Percentiles rank a stretch among this genome's conserved stretches.
These are phyloP conservation scores for Aurifilum marmelostoma DNA, from an alignment of 2,329 filamentous ascomycete species.

Conservation along the genomic window DNA sequence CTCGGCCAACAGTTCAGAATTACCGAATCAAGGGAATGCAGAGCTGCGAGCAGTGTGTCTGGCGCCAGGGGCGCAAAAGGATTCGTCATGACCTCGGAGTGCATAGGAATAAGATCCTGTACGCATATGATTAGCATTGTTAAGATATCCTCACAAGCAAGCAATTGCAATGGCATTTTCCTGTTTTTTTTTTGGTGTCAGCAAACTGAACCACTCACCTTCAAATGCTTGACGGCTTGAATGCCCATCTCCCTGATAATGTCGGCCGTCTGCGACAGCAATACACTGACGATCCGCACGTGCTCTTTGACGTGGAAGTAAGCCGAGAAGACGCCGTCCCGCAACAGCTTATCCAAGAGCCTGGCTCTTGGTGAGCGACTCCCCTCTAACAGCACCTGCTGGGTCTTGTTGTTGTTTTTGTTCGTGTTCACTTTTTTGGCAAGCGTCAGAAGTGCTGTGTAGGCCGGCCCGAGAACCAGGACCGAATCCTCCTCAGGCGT, in stretches of 20 bases:
- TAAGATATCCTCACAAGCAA: slow-evolving; percentile 10
- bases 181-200: neutral
- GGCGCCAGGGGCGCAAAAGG: slow-evolving; percentile 65
- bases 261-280: slow-evolving; percentile 54
- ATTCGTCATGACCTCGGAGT: slow-evolving; percentile 67
- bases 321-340: slow-evolving; percentile 58
- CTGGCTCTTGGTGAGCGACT: slow-evolving; percentile 35
- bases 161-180: slow-evolving; percentile 32
- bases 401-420: neutral
- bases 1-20: slow-evolving; percentile 72
- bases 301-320: slow-evolving; percentile 64
- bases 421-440: slow-evolving; percentile 43
- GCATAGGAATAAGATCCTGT: slow-evolving; percentile 69
- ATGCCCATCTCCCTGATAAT: slow-evolving; percentile 63
- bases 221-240: slow-evolving; percentile 67
- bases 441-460: slow-evolving; percentile 67
- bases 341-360: slow-evolving; percentile 58
- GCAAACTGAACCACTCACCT: slow-evolving; percentile 49
- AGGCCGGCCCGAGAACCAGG: slow-evolving; percentile 65
- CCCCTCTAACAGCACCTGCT: slow-evolving; percentile 17
- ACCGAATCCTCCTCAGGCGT: slow-evolving; percentile 75
- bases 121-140: slow-evolving; percentile 21
- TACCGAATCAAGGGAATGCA: slow-evolving; percentile 57
- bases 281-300: slow-evolving; percentile 56
- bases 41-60: slow-evolving; percentile 55